Conservation (phyloP, 2,329 filamentous ascomycete species). For the Monascus ruber region DNA sequence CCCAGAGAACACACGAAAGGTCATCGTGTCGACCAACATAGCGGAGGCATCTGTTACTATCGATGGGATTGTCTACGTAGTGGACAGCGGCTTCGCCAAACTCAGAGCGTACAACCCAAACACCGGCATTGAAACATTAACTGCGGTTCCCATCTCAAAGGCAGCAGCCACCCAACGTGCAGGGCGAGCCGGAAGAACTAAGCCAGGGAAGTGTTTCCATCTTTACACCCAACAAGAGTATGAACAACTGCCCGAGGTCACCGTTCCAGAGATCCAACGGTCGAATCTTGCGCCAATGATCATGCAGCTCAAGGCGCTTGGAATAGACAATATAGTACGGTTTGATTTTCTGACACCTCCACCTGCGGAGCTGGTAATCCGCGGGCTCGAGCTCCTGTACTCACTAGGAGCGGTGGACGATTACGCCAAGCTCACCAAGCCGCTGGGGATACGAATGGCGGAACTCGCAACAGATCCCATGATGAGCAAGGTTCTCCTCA, state of each 20-base stretch:
- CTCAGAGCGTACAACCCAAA: conserved; percentile 71
- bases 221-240: conserved; percentile 74
- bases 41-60: conserved; percentile 95
- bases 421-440: conserved; percentile 80
- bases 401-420: conserved; percentile 77
- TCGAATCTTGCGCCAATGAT: conserved; percentile 82
- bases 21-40: conserved; percentile 90
- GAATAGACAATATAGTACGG: conserved; percentile 84
- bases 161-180: conserved; percentile 87
- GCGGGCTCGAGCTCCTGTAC: conserved; percentile 78
- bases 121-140: conserved; percentile 80
- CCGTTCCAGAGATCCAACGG: conserved; percentile 80
- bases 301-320: conserved; percentile 84
- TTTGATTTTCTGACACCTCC: conserved; percentile 85
- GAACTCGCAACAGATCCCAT: conserved; percentile 89
- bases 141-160: conserved; percentile 71
- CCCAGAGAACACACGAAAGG: conserved; percentile 72
- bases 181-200: conserved; percentile 79
- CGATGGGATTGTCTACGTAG: conserved; percentile 77
- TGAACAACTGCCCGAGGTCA: conserved; percentile 55
- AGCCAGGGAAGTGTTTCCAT: conserved; percentile 84
- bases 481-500: conserved; percentile 81
- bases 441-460: conserved; percentile 82
- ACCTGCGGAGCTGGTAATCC: conserved; percentile 70
- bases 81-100: conserved; percentile 88